Evolutionary conservation across 192 early-diverging fungal species (phyloP), one percentile per base, ranked within the genome.

Genomic region (Coemansia sp.): DNA sequence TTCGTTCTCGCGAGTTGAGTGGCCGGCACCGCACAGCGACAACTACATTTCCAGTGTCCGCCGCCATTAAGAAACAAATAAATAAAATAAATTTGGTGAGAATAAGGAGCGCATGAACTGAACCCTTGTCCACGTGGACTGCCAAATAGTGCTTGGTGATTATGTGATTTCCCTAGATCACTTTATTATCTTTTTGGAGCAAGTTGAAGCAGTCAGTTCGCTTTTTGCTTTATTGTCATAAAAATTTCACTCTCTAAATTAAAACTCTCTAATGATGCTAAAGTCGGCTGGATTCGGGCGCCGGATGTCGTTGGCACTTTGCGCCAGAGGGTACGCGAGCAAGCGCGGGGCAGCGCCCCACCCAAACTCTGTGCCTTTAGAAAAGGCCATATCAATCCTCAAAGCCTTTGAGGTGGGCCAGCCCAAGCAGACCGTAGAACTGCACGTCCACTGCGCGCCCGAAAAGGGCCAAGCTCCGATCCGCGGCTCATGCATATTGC

Each of bases 21-120:
- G 92, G 92, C 61, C 92, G 85, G 82, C 92, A 93, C 66, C 92
- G 85, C 29, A 93, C 92, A 12, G 90, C 92, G 31, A 93, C 92
- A 3, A 83, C 80, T 32, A 83, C 76, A 68, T 83, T 83, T 37
- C 76, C 75, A 34, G 75, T 62, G 31, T 81, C 79, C 4, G 70
- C 17, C 64, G 27, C 29, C 55, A 58, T 58, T 48, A 50, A 50
- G 42, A 36, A 36, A 36, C 34, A 50, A 46, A 46, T 19, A 46
- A 19, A 19, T 17, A 17, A 1, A 19, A 19, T 46, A 46, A 27
- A 32, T 23, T 57, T 51, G 23, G 45, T 17, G 19, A 48, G 7
- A 19, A 15, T 19, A 51, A 51, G 21, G 21, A 23, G 8, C 8
- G 34, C 8, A 36, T 36, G 34, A 0, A 10, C 38, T 68, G 9